Evolutionary conservation across 805 yeast genomes (phyloP), one percentile per base, ranked within the genome.

Genomic region (Starmerella bacillaris): DNA sequence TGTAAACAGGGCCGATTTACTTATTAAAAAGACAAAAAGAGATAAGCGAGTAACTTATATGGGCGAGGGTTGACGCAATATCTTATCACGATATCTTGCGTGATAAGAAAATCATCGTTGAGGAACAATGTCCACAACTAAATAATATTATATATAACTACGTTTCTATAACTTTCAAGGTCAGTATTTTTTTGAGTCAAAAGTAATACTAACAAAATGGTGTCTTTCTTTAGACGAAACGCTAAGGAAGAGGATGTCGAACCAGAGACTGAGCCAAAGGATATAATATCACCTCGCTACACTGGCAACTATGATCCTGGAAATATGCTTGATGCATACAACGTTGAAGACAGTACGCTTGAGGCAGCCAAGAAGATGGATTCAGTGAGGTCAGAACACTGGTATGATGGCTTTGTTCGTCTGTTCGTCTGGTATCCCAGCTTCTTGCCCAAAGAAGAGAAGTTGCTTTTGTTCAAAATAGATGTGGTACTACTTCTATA

Each of bases 401-500:
- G 56, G 56, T 48, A 49, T 27, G 48, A 50, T 21, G 50, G 50
- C 4, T 46, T 51, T 29, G 39, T 34, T 6, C 31, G 50, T 9
- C 37, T 51, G 15, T 41, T 52, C 30, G 20, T 36, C 17, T 55
- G 59, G 59, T 54, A 55, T 32, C 57, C 56, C n/a, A 35, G 37
- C 3, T 40, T 41, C 18, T 27, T 51, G 40, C 41, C 48, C 12
- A 31, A 37, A 20, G 44, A 41, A 3, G 52, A 50, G 38, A 44
- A 45, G 33, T 5, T 9, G 24, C 42, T 58, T 14, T 35, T 58
- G 24, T 37, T 57, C 40, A 58, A 58, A 37, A 43, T 58, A 3
- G 63, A 58, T 36, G 43, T 50, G 36, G 37, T 53, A 21, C 36
- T 58, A n/a, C 46, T 58, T 24, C 38, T 49, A 3, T 58, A 55